A percentile compares a stretch with the other conserved stretches of the same genome.
Conservation (phyloP, 345 rosid genomes). For the Geranium brycei region DNA sequence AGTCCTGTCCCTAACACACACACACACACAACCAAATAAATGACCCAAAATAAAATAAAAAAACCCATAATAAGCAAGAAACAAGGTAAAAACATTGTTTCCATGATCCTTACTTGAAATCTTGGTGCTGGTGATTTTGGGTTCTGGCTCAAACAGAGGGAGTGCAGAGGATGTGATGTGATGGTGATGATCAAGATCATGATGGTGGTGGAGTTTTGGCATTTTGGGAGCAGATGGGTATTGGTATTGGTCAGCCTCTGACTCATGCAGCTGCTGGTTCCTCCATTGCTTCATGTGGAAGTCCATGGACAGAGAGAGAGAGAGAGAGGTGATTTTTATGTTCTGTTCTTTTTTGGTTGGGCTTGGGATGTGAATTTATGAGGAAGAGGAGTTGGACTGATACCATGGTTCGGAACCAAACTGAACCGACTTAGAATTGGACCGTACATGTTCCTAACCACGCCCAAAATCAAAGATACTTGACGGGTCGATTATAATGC, state of each 20-base stretch:
- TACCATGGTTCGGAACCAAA: too few relatives aligned
- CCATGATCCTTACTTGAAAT: constrained; percentile 25
- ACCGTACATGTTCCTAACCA: too few relatives aligned
- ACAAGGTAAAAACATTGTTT: too few relatives aligned
- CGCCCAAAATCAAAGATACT: too few relatives aligned
- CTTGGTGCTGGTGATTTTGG: constrained; percentile 18
- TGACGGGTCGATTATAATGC: too few relatives aligned
- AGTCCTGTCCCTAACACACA: constrained; percentile 34
- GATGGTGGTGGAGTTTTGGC: constrained; percentile 48
- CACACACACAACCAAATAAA: neutral
- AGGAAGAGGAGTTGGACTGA: neutral
- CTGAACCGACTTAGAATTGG: too few relatives aligned
- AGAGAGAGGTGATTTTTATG: neutral
- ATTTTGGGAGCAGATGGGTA: constrained; percentile 44
- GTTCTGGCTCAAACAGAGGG: constrained; percentile 55
- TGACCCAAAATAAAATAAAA: neutral
- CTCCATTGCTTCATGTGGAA: constrained; percentile 62
- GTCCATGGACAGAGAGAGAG: neutral
- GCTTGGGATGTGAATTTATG: neutral
- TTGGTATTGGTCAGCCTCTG: constrained; percentile 42
- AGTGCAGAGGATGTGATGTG: constrained; percentile 19
- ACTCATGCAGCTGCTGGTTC: constrained; percentile 24
- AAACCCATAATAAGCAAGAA: neutral
- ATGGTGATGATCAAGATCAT: neutral
- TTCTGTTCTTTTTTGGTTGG: neutral